Evolutionary conservation across 768 basidiomycete species (phyloP), one percentile per base, ranked within the genome.

Genomic region (Boletellus ananas): DNA sequence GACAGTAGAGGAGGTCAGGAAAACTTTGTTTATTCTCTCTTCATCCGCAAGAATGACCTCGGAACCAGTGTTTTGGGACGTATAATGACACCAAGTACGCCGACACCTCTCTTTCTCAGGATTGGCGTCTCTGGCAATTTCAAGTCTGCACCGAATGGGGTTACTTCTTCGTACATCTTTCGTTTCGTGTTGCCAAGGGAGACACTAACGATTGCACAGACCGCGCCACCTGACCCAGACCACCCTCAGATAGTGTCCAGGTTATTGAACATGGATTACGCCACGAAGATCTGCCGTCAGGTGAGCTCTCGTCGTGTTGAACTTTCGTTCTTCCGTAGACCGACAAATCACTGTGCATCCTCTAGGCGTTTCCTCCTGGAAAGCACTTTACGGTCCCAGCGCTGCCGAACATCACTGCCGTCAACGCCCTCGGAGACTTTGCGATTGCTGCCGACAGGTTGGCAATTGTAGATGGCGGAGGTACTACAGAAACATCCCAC

Each of bases 101-200:
- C 55, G 72, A 76, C 12, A 81, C 77, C 1, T 78, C 77, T 11
- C 65, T 92, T 8, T 75, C 81, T 49, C 79, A 90, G 58, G 78
- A 76, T 5, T 97, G 94, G 94, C 78, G 91, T 36, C 70, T 85
- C 12, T 97, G 94, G 94, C 57, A 74, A 6, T 95, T 92, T 77
- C 94, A 91, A 70, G 89, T 92, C 45, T 94, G 92, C 73, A 93
- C 90, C 0, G 81, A 95, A 60, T 97, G 95, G 95, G 95, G 94
- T 2, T 99, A 91, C 68, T 94, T 95, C 65, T 83, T 77, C 27
- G 90, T 88, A 58, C 31, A 80, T 62, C 9, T 39, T 49, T 38
- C 3, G 18, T 33, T 45, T 36, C 20, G 25, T 27, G 9, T 18
- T 10, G 31, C n/a, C 31, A 14, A 21, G 27, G 17, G 40, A 9